Base-by-base conservation (phyloP, 2,329 filamentous ascomycete genomes). In the Colletotrichum limetticola region DNA sequence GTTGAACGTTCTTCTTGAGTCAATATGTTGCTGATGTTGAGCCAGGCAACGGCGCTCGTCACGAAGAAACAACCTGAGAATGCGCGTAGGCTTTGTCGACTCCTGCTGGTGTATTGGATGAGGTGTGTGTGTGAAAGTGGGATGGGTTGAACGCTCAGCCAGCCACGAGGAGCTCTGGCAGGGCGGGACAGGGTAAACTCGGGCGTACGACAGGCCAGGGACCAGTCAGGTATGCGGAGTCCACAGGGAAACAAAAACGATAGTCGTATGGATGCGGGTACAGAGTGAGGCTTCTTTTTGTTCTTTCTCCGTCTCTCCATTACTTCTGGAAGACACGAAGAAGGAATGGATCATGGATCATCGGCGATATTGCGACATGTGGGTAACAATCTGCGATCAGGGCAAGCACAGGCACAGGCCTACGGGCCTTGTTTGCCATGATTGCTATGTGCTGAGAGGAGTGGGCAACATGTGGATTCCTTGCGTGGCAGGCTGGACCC, bases 271-370 rank as follows among this genome's bases (percentile, higher is more conserved):
- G 37, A 42, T 35, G 9, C 67, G 32, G 49, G 61, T 56, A 49
- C 24, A 26, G 30, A 37, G 16, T 11, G 30, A 58, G 70, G 16
- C 37, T 49, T 59, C 24, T 26, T 26, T 56, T 57, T 56, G 62
- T 56, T 59, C 28, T 37, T 69, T 70, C 59, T 65, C 66, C 66
- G 55, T 55, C 66, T 65, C 65, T 24, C 66, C 66, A 72, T 72
- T 72, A 19, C 70, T 72, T 72, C 70, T 72, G 66, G 70, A 72
- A 70, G 66, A 59, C 46, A 30, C 55, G 60, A 63, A 60, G 70
- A 72, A 72, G 59, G 35, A 72, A 69, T 65, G 55, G 60, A 72
- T 56, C 70, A 49, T 56, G 49, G 70, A 56, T 72, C 66, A 52
- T 60, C 58, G 70, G 70, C 66, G 70, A 55, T 64, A 65, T 64